Evolutionary conservation across 2,329 filamentous ascomycete species (phyloP), one percentile per base, ranked within the genome.

Genomic region (Neofusicoccum umdonicola): DNA sequence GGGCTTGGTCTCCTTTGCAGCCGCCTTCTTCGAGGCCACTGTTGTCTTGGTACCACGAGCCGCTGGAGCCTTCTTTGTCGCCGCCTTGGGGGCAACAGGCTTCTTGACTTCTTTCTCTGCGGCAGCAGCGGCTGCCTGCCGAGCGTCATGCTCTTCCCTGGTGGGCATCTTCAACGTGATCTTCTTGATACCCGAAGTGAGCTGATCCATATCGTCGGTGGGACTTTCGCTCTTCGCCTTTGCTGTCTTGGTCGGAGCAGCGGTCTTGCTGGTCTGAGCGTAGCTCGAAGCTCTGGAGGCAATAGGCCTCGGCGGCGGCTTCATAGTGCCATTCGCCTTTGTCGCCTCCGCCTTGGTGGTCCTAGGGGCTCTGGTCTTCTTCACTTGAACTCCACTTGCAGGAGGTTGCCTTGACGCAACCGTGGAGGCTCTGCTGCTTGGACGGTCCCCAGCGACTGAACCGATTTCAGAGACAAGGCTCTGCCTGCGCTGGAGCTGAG

Each of bases 101-200:
- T 64, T 67, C 39, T 66, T 65, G n/a, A 73, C 73, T 57, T 77
- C 76, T 65, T 77, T 78, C 52, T 77, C 76, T 27, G 72, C 73
- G 45, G 80, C 78, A n/a, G 78, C 74, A 0, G 72, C 68, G n/a
- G 70, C 71, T 61, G 77, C 79, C 58, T 81, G 75, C 22, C 82
- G 76, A 7, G 79, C 80, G 34, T 85, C 83, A 66, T 87, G 80
- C 69, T 87, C 85, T 69, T 87, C 85, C 22, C 81, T 81, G 0
- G 84, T 80, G 0, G 84, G 84, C 60, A 88, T 77, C 67, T 86
- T 87, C 54, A 89, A 71, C 22, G 85, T 87, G 63, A 88, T 83
- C 34, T 83, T 83, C 70, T 84, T 84, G 66, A 88, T 72, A 3
- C 83, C 83, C 3, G 80, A 78, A 1, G 83, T 78, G 31, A 87